phyloP scores from a whole-genome alignment of 2,329 filamentous ascomycete genomes.

The Rosellinia necatrix region DNA sequence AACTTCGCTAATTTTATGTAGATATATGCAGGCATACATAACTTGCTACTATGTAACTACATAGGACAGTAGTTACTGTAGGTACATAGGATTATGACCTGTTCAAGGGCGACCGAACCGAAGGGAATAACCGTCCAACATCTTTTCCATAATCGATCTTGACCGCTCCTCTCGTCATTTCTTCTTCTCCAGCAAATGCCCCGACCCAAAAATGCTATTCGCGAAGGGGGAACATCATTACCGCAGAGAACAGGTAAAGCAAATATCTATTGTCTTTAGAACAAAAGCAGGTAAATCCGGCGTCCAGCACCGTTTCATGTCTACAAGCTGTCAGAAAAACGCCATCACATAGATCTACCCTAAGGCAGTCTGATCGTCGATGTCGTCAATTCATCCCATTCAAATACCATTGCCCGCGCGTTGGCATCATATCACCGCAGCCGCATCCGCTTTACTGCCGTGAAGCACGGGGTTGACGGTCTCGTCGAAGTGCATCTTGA shows the following conservation, averaged over 20 bases:
- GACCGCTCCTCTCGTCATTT: too few species aligned
- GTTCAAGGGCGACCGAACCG: too few species aligned
- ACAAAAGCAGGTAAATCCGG: slow-evolving; percentile 1
- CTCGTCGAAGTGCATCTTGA: slow-evolving; percentile 74
- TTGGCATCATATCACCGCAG: slow-evolving; percentile 42
- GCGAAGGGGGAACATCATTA: too few species aligned
- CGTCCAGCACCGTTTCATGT: background rate
- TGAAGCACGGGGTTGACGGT: slow-evolving; percentile 70
- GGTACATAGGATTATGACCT: too few species aligned
- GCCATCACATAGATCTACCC: slow-evolving; percentile 6
- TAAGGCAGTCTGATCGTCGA: slow-evolving; percentile 16
- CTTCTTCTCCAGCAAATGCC: too few species aligned
- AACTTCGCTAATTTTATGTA: too few species aligned
- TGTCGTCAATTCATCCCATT: slow-evolving; percentile 27
- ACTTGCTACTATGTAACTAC: too few species aligned
- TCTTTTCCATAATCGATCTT: too few species aligned
- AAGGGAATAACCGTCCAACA: too few species aligned
- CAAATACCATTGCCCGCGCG: background rate
- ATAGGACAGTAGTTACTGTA: too few species aligned
- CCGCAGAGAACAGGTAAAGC: background rate
- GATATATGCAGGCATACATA: too few species aligned
- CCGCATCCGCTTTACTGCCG: slow-evolving; percentile 53
- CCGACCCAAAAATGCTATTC: too few species aligned
- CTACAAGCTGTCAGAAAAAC: slow-evolving; percentile 6
- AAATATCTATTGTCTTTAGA: slow-evolving; percentile 1